phyloP scores from a whole-genome alignment of 148 eudicot species.

The Mesembryanthemum crystallinum region DNA sequence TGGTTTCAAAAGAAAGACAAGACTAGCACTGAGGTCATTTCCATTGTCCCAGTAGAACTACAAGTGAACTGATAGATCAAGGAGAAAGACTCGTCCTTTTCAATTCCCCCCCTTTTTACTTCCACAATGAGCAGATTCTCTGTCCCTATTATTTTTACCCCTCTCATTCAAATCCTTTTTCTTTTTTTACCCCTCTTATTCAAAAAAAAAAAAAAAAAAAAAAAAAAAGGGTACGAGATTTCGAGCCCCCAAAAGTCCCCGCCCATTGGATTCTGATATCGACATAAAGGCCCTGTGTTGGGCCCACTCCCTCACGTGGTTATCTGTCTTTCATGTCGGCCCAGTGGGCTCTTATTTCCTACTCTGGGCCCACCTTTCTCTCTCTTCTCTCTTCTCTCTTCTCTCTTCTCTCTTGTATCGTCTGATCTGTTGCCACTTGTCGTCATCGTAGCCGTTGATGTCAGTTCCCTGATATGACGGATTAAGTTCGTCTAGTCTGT shows the following conservation, averaged over 20 bases:
- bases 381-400: no score
- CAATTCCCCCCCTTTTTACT: conserved; percentile 5
- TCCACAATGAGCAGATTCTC: background rate
- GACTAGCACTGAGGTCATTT: background rate
- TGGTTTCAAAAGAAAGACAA: background rate
- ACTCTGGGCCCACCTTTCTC: background rate
- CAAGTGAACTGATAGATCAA: conserved; percentile 7
- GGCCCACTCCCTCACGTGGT: conserved; percentile 35
- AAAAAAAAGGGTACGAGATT: conserved; percentile 14
- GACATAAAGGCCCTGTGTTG: conserved; percentile 29
- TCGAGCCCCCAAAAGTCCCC: background rate
- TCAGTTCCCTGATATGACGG: background rate
- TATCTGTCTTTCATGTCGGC: conserved; percentile 30
- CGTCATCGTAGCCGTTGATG: conserved; percentile 2
- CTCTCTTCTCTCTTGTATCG: no score
- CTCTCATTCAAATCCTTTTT: no score
- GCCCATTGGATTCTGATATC: conserved; percentile 16
- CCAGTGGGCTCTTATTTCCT: conserved; percentile 17
- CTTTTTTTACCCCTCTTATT: background rate
- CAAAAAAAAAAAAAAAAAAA: no score
- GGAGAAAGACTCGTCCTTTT: conserved; percentile 14
- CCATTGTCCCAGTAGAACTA: conserved; percentile 2
- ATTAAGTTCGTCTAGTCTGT: background rate
- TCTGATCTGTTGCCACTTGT: conserved; percentile 9
- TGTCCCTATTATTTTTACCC: background rate